Conservation (phyloP, 2,329 filamentous ascomycete species). For the Ceratocystis variospora region DNA sequence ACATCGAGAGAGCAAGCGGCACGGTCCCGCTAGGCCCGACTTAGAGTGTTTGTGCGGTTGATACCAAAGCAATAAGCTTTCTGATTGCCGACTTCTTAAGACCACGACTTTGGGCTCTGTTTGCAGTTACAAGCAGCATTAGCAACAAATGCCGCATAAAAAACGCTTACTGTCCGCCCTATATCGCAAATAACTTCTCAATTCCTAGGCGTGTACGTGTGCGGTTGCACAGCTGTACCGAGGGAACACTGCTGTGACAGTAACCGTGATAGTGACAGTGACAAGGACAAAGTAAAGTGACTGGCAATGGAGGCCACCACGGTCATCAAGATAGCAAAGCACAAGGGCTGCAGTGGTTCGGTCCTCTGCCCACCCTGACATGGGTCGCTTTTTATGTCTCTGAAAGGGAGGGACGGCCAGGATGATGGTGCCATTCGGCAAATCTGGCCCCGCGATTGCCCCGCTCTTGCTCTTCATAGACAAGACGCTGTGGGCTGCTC, state of each 20-base stretch:
- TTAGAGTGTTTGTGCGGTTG: no score
- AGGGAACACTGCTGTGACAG: not conserved
- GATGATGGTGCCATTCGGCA: not conserved
- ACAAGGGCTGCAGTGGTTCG: not conserved
- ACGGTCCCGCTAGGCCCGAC: no score
- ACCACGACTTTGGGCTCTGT: not conserved
- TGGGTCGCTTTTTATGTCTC: not conserved
- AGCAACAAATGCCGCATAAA: not conserved
- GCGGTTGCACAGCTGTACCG: not conserved
- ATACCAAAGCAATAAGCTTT: no score
- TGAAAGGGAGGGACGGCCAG: not conserved
- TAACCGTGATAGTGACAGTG: slow-evolving; percentile 1
- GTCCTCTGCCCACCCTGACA: not conserved
- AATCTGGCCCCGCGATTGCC: not conserved
- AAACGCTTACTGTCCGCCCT: no score
- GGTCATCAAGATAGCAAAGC: not conserved
- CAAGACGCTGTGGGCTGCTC: no score
- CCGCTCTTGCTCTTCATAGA: no score
- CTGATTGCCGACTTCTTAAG: not conserved
- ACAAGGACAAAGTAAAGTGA: not conserved
- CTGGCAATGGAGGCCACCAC: not conserved
- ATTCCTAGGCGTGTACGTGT: not conserved
- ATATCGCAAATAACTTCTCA: not conserved
- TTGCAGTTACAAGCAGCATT: not conserved
- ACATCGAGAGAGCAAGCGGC: not conserved